These are phyloP conservation scores for Aegilops umbellulata DNA, from an alignment of 176 grass and related monocot genomes.

Conservation along the genomic window DNA sequence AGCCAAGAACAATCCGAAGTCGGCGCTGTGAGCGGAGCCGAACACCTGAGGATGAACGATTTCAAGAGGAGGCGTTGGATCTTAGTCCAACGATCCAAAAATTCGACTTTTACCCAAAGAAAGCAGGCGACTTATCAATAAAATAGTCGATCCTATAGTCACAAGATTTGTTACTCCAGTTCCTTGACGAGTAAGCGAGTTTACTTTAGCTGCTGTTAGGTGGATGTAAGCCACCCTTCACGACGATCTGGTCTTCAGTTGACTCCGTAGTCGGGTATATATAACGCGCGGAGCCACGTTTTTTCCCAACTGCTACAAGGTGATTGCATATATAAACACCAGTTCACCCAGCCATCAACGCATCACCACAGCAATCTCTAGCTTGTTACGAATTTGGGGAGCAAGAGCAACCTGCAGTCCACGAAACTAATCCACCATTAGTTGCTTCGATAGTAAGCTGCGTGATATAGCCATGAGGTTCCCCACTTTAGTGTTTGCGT, in stretches of 20 bases:
- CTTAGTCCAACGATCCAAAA: too few species aligned
- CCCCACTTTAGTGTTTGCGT: neutral
- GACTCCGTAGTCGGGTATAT: neutral
- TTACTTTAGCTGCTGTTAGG: neutral
- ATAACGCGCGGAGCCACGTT: neutral
- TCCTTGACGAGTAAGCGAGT: neutral
- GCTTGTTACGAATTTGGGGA: too few species aligned
- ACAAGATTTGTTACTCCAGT: too few species aligned
- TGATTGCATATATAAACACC: neutral
- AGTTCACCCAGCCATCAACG: neutral
- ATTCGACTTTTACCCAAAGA: too few species aligned
- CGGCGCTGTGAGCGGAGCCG: too few species aligned
- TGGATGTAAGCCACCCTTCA: neutral
- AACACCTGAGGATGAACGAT: too few species aligned
- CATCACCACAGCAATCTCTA: neutral
- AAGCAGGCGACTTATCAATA: too few species aligned
- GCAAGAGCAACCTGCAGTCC: neutral
- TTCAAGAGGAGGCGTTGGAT: too few species aligned
- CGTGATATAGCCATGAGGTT: slow-evolving; percentile 22
- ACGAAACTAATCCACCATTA: neutral
- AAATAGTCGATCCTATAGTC: too few species aligned
- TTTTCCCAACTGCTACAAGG: neutral
- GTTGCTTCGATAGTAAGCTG: neutral
- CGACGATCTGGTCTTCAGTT: neutral
- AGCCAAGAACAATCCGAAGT: too few species aligned